These are phyloP conservation scores for Xylaria arbuscula DNA, from an alignment of 2,329 filamentous ascomycete species.

Conservation along the genomic window DNA sequence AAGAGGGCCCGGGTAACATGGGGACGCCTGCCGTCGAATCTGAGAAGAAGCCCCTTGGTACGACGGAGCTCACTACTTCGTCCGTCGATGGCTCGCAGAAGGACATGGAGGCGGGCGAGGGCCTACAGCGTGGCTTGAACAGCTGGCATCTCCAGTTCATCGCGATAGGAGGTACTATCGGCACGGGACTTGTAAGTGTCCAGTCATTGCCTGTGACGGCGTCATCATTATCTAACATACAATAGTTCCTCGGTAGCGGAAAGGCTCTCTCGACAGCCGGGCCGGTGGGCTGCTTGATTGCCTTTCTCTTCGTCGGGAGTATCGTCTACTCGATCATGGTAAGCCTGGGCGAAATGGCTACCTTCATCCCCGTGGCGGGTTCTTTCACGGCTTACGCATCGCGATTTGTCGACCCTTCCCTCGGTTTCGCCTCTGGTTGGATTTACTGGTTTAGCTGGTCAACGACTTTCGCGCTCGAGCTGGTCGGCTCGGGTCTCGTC, in stretches of 20 bases:
- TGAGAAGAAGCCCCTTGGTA: conserved; percentile 33
- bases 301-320: conserved; percentile 75
- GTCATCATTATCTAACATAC: conserved; percentile 17
- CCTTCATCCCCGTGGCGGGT: conserved; percentile 80
- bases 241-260: conserved; percentile 72
- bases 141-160: conserved; percentile 53
- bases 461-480: conserved; percentile 77
- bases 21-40: conserved; percentile 7
- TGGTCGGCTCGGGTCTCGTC: conserved; percentile 77
- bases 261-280: conserved; percentile 71
- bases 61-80: neutral
- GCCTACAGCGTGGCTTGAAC: conserved; percentile 49
- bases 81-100: conserved; percentile 36
- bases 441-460: conserved; percentile 84
- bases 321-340: conserved; percentile 82
- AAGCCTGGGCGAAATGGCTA: conserved; percentile 77
- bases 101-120: conserved; percentile 47
- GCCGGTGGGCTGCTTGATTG: conserved; percentile 73
- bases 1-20: neutral
- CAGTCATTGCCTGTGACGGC: neutral
- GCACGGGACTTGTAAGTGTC: conserved; percentile 67
- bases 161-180: conserved; percentile 69
- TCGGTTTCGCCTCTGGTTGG: conserved; percentile 84
- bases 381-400: conserved; percentile 81
- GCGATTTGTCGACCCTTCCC: conserved; percentile 74